Evolutionary conservation across 345 rosid species (phyloP).

Genomic region (Psidium guajava): DNA sequence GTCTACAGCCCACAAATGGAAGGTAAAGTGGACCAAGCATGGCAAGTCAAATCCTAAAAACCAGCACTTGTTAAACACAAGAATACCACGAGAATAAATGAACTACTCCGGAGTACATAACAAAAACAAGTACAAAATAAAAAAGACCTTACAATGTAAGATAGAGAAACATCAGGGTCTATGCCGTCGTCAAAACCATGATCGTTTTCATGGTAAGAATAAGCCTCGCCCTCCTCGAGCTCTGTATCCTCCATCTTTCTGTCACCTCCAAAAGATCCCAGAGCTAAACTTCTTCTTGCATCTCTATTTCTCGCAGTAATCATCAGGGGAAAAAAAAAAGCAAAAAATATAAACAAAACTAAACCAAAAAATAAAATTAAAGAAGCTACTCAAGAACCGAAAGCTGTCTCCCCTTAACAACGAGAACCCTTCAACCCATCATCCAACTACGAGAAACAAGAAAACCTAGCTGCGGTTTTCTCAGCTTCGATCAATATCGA

Average conservation of each 20-base stretch:
- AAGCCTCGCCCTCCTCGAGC: conserved; percentile 17
- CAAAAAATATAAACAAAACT: not conserved
- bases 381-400: not conserved
- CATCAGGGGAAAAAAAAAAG: not conserved
- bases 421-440: not conserved
- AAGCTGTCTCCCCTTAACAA: not conserved
- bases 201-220: not conserved
- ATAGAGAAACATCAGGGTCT: conserved; percentile 5
- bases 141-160: conserved; percentile 9
- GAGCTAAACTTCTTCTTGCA: not conserved
- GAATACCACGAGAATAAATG: not conserved
- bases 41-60: not conserved
- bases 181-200: not conserved
- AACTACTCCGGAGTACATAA: not conserved
- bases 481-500: not conserved
- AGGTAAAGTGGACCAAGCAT: not conserved
- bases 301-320: not conserved
- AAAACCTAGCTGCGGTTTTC: not conserved
- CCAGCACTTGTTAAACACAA: not conserved
- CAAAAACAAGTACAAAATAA: not conserved
- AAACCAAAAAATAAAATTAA: not conserved
- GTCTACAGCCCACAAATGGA: not conserved
- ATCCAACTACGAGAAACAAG: not conserved
- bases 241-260: conserved; percentile 4
- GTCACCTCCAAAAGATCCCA: not conserved